phyloP scores from a whole-genome alignment of 1,284 basidiomycete genomes.

The Neolentinus lepideus region DNA sequence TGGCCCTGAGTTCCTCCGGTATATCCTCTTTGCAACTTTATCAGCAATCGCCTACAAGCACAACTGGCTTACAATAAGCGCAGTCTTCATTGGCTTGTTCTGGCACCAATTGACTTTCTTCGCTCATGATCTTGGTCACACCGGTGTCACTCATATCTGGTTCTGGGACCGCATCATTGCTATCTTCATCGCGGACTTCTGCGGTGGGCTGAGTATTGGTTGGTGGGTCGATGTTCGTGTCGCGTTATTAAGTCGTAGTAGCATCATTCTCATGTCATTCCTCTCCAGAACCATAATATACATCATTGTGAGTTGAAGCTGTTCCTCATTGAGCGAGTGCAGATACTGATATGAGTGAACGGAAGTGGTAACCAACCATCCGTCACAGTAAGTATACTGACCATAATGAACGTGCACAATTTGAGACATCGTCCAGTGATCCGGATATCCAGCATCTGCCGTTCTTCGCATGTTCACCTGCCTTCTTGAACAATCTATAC shows the following conservation, averaged over 20 bases:
- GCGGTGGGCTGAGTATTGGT: constrained; percentile 89
- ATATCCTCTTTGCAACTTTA: constrained; percentile 52
- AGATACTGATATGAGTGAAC: constrained; percentile 11
- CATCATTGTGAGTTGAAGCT: constrained; percentile 70
- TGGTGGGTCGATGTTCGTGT: constrained; percentile 95
- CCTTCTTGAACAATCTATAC: constrained; percentile 82
- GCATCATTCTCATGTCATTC: constrained; percentile 5
- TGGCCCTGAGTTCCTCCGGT: constrained; percentile 81
- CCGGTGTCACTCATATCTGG: constrained; percentile 90
- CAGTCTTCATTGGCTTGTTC: constrained; percentile 78
- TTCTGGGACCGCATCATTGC: constrained; percentile 74
- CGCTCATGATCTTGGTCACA: constrained; percentile 94
- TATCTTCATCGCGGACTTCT: constrained; percentile 78
- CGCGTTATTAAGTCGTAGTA: constrained; percentile 7
- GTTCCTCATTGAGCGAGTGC: constrained; percentile 3
- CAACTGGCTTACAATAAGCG: constrained; percentile 63
- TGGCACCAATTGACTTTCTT: constrained; percentile 96
- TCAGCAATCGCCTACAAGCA: constrained; percentile 61
- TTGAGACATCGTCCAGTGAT: constrained; percentile 57
- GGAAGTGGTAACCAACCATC: constrained; percentile 92
- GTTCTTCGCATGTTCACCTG: constrained; percentile 91
- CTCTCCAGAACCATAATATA: constrained; percentile 85
- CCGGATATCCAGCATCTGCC: constrained; percentile 95
- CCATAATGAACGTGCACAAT: neutral
- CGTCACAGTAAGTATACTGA: constrained; percentile 72